Conservation (phyloP, 2,329 filamentous ascomycete species). For the Xylaria sp. region DNA sequence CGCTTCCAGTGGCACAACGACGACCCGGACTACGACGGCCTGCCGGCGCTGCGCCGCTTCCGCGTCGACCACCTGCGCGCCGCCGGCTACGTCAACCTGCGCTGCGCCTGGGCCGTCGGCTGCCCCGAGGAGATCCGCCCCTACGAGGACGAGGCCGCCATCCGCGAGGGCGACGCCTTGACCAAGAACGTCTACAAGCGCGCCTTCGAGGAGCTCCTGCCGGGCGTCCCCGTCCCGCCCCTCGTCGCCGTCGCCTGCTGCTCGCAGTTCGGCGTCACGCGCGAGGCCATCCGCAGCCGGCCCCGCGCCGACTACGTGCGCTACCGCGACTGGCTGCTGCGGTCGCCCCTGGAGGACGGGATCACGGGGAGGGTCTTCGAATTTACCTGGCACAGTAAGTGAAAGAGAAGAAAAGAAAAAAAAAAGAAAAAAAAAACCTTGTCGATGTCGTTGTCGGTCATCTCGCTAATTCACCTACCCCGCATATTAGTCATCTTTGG, state of each 20-base stretch:
- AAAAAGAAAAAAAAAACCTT: too few species aligned
- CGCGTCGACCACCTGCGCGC: constrained; percentile 53
- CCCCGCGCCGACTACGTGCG: constrained; percentile 56
- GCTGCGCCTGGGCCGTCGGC: constrained; percentile 61
- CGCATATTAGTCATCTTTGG: constrained; percentile 57
- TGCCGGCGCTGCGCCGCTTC: constrained; percentile 52
- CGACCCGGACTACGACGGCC: constrained; percentile 56
- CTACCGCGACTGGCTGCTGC: constrained; percentile 62
- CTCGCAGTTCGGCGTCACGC: constrained; percentile 65
- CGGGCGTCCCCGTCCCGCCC: constrained; percentile 47
- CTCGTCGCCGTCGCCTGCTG: constrained; percentile 63
- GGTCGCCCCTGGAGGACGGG: constrained; percentile 56
- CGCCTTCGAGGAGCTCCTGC: constrained; percentile 48
- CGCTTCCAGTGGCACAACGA: constrained; percentile 59
- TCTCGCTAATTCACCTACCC: constrained; percentile 41
- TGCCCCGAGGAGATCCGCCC: constrained; percentile 54
- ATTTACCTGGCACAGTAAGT: constrained; percentile 67
- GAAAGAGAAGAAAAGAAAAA: too few species aligned
- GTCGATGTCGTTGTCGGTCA: too few species aligned
- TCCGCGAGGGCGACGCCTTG: constrained; percentile 43
- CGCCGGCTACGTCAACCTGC: constrained; percentile 62
- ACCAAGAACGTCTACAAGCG: constrained; percentile 47
- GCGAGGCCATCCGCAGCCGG: constrained; percentile 52
- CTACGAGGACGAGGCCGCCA: constrained; percentile 39
- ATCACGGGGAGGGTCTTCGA: constrained; percentile 64